Base-by-base conservation (phyloP, 108 stramenopile genomes). In the Nannochloropsis gaditana region DNA sequence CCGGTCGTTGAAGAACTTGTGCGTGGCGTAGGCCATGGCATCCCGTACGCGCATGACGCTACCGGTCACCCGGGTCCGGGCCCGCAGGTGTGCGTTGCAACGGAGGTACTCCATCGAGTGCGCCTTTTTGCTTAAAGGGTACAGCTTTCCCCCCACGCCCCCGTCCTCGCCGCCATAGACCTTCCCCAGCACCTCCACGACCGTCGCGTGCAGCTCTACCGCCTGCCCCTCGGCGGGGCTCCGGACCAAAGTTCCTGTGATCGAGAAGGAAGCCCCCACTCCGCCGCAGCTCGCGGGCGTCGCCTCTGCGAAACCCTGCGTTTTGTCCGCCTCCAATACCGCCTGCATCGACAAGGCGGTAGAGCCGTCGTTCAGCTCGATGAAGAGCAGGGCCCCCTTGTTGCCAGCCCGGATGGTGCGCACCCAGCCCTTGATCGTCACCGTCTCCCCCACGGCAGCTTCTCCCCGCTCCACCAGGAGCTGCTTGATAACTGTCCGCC, bases 361-460 rank as follows among this genome's bases (percentile, higher is more conserved):
- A n/a, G 93, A 93, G 41, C 95, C 95, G 85, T 95, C 95, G 84
- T 93, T 93, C 84, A 95, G 87, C 88, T 93, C 94, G 15, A 95
- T 82, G 85, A 95, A 95, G 79, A 93, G 82, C 44, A 94, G 88
- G 80, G 92, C 82, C 21, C 90, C 92, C 87, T 93, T 93, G 80
- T 85, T 85, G 44, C 90, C 93, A 43, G 90, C 84, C 45, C 94
- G 92, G 2, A 90, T 81, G 21, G 94, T 94, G 45, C 93, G 90
- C 41, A 91, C 89, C 95, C 95, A 95, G 21, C 95, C 95, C 45
- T 89, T 91, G 45, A 95, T 93, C n/a, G 93, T 92, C 44, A 94
- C 89, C 44, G 84, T 86, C 87, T 91, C 84, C 47, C 92, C 91
- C n/a, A 92, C 44, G 79, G 87, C 84, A 11, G 59, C 11, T n/a